Base-by-base conservation (phyloP, 225 moss, liverwort and hornwort genomes). In the Pseudoscleropodium purum region DNA sequence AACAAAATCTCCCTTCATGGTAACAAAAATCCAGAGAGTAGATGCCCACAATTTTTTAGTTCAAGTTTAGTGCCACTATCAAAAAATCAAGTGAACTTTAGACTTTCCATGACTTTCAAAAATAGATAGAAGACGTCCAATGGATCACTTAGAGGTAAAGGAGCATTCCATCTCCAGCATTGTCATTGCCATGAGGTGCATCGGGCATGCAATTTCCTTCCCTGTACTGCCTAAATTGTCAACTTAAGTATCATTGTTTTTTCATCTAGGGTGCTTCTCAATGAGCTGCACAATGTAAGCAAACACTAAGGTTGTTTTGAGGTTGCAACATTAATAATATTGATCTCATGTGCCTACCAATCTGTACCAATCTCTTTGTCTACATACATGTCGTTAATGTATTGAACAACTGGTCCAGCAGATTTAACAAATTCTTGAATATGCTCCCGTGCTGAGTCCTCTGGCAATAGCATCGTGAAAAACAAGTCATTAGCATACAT, bases 311-410 rank as follows among this genome's bases (percentile, higher is more conserved):
- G 8, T 72, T 36, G 6, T 39, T 74, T 13, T 39, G 16, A 31
- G 39, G 30, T 30, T 39, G 9, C 60, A 37, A 11, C 59, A 72
- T 18, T 30, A 6, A 17, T 54, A 25, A 39, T 59, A 20, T 78
- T 61, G 43, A 15, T 77, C 19, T 52, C 73, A 20, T 13, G 39
- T 57, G 81, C 66, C 91, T 97, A 99, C 97, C 97, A 99, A 34
- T 97, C 96, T 64, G 93, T 76, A 56, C 96, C 96, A 74, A 97
- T 92, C 70, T 93, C 93, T 89, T 94, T 97, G 27, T 92, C 89
- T 30, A 86, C 86, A 88, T 93, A 97, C 43, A 99, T 90, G 82
- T 90, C 79, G 90, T 95, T 91, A 16, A 97, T 87, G 56, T 99
- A 94, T 62, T 95, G 88, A 81, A 96, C 84, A 68, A 99, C 95